Percentiles rank a stretch among this genome's conserved stretches.
Evolutionary conservation across 306 rosid genomes (phyloP).

Genomic region (Oemleria cerasiformis): DNA sequence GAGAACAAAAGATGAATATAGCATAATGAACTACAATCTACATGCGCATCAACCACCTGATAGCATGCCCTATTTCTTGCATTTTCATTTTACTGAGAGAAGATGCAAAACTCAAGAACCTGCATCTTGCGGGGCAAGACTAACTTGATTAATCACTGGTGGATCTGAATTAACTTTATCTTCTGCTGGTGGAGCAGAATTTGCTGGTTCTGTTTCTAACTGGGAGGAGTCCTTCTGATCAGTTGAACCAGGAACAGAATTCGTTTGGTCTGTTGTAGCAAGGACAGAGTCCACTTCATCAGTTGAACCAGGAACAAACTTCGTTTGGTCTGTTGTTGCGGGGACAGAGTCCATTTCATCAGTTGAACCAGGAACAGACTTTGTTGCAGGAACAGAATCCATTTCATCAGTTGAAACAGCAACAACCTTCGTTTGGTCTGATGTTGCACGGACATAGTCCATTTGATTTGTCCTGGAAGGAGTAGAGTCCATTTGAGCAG

Average conservation of each 20-base stretch:
- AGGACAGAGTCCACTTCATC: constrained; percentile 19
- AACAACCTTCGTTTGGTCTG: constrained; percentile 19
- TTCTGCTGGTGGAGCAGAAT: constrained; percentile 15
- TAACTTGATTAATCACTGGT: constrained; percentile 28
- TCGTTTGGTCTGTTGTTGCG: constrained; percentile 23
- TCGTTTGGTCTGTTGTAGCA: constrained; percentile 19
- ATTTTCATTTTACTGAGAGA: background rate
- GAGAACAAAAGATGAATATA: constrained; percentile 1
- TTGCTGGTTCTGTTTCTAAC: constrained; percentile 19
- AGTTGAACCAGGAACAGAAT: constrained; percentile 13
- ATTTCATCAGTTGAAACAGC: constrained; percentile 13
- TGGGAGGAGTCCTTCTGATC: constrained; percentile 24
- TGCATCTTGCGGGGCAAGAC: constrained; percentile 37
- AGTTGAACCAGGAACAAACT: constrained; percentile 11
- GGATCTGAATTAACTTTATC: constrained; percentile 33
- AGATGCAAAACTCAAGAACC: constrained; percentile 36
- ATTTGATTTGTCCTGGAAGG: constrained; percentile 23
- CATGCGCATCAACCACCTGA: constrained; percentile 10
- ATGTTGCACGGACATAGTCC: constrained; percentile 17
- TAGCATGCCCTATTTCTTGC: constrained; percentile 6
- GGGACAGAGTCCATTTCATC: constrained; percentile 25
- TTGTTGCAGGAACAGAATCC: constrained; percentile 7
- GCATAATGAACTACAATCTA: background rate
- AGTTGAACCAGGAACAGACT: background rate
- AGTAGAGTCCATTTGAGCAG: constrained; percentile 28